Evolutionary conservation across 768 basidiomycete species (phyloP).

Genomic region (Pluteus cervinus): DNA sequence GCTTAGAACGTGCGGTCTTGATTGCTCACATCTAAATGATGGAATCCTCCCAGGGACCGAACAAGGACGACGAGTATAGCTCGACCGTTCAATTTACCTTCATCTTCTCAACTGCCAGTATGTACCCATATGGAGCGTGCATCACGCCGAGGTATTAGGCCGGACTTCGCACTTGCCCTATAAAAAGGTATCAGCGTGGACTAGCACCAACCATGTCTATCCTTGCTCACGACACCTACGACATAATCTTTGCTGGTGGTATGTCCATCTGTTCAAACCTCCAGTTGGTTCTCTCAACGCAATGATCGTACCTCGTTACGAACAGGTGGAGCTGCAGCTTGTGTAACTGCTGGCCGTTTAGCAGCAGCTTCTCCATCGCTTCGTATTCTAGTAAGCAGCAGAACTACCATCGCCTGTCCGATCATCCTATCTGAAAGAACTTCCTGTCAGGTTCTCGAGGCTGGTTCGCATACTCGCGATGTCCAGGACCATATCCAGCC

Average conservation of each 20-base stretch:
- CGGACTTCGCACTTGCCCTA: no score
- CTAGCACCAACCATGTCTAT: no score
- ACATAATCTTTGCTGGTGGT: conserved; percentile 59
- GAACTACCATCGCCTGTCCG: neutral
- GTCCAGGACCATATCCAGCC: conserved; percentile 46
- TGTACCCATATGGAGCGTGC: no score
- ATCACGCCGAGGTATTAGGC: no score
- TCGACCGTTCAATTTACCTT: no score
- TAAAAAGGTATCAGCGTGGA: no score
- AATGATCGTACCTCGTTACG: neutral
- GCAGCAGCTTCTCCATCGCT: conserved; percentile 45
- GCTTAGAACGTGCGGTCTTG: no score
- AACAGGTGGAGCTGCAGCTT: conserved; percentile 52
- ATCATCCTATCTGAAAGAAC: neutral
- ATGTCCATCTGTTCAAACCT: conserved; percentile 3
- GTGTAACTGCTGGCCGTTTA: conserved; percentile 51
- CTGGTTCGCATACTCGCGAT: conserved; percentile 46
- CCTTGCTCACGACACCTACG: conserved; percentile 23
- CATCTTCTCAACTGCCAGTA: no score
- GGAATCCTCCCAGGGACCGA: no score
- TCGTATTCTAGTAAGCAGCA: conserved; percentile 41
- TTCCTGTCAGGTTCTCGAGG: conserved; percentile 41
- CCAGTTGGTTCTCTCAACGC: neutral
- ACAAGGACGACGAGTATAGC: no score
- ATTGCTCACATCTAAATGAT: no score